Percentiles rank a stretch among this genome's conserved stretches.
Evolutionary conservation across 106 monocot genomes (phyloP).

Genomic region (Acanthochlamys bracteata): DNA sequence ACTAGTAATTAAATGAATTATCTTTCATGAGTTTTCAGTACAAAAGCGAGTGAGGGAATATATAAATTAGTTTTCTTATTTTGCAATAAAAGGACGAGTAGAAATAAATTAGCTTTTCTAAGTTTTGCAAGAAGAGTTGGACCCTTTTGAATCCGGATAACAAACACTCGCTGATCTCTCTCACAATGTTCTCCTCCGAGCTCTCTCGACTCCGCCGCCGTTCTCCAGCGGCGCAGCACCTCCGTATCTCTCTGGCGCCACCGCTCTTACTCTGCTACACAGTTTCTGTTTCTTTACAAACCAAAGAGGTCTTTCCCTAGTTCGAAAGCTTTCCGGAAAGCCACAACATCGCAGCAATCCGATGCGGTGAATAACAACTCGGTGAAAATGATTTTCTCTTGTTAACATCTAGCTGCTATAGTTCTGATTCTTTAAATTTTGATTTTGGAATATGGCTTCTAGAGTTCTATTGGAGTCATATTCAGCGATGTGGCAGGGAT

Average conservation of each 20-base stretch:
- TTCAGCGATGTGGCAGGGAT: constrained; percentile 87
- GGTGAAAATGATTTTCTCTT: constrained; percentile 28
- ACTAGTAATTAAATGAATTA: no score
- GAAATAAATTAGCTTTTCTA: no score
- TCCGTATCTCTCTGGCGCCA: background rate
- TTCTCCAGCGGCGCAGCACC: background rate
- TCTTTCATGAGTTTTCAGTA: no score
- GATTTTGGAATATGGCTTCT: background rate
- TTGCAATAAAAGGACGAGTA: no score
- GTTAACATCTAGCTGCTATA: no score
- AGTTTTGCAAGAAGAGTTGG: background rate
- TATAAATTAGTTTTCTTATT: no score
- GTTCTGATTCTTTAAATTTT: background rate
- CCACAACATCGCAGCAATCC: background rate
- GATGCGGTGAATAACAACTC: background rate
- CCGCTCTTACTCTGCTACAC: background rate
- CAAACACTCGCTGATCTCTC: background rate
- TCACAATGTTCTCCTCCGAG: background rate
- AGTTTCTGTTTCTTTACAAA: background rate
- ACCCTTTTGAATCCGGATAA: constrained; percentile 1
- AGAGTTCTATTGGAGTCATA: constrained; percentile 78
- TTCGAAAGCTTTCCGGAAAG: background rate
- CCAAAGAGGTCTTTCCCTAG: background rate
- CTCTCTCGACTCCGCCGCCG: background rate
- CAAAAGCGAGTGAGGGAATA: no score